Percentiles rank a stretch among this genome's conserved stretches.
These are phyloP conservation scores for Talaromyces proteolyticus DNA, from an alignment of 495 filamentous ascomycete genomes.

Conservation along the genomic window DNA sequence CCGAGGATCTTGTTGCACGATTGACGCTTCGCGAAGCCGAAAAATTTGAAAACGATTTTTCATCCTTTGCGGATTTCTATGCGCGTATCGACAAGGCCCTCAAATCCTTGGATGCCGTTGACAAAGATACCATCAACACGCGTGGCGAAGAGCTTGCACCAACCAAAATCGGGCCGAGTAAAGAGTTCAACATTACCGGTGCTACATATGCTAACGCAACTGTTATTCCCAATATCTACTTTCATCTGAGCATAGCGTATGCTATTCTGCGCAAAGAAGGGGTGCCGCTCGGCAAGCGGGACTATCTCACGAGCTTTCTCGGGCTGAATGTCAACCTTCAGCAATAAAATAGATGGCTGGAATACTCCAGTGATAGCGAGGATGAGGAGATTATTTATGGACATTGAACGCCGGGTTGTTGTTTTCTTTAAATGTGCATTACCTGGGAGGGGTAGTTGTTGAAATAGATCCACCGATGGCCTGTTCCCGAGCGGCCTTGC, in stretches of 20 bases:
- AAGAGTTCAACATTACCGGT: slow-evolving; percentile 13
- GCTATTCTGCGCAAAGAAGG: slow-evolving; percentile 48
- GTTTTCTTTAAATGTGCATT: too few relatives aligned
- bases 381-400: too few relatives aligned
- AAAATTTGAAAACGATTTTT: slow-evolving; percentile 22
- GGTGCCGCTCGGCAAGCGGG: slow-evolving; percentile 51
- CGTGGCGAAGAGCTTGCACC: slow-evolving; percentile 21
- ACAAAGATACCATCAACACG: slow-evolving; percentile 25
- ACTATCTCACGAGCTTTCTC: slow-evolving; percentile 32
- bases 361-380: too few relatives aligned
- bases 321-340: neutral
- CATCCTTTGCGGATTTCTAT: slow-evolving; percentile 31
- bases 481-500: too few relatives aligned
- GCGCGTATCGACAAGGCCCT: slow-evolving; percentile 29
- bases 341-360: too few relatives aligned
- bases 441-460: too few relatives aligned
- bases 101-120: slow-evolving; percentile 25
- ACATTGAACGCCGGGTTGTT: too few relatives aligned
- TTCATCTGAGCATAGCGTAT: slow-evolving; percentile 52
- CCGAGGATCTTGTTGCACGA: slow-evolving; percentile 20
- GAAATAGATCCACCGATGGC: too few relatives aligned
- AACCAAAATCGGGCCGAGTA: slow-evolving; percentile 13
- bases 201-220: slow-evolving; percentile 26
- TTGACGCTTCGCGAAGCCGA: slow-evolving; percentile 13
- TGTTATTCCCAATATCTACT: slow-evolving; percentile 48